phyloP scores from a whole-genome alignment of 2,329 filamentous ascomycete genomes.

The Talaromyces sp. region DNA sequence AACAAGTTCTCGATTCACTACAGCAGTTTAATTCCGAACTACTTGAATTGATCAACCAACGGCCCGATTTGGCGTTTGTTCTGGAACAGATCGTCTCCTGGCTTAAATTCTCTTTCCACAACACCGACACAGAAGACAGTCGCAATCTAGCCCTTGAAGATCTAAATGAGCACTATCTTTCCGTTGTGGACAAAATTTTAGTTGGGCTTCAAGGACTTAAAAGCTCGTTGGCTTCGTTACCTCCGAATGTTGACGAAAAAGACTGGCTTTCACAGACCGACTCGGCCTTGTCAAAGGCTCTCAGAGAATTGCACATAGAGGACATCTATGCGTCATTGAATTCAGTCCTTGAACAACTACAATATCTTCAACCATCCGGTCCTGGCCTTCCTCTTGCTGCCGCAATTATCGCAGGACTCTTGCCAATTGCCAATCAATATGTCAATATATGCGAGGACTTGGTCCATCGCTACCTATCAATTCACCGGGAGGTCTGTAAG shows the following conservation, averaged over 20 bases:
- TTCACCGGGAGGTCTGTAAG: conserved; percentile 69
- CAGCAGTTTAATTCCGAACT: conserved; percentile 38
- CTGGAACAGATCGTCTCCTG: conserved; percentile 64
- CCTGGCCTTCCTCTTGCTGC: conserved; percentile 44
- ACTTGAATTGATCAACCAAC: conserved; percentile 36
- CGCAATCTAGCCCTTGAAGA: conserved; percentile 29
- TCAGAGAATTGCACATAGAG: conserved; percentile 57
- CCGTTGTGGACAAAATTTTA: conserved; percentile 68
- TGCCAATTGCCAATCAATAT: conserved; percentile 75
- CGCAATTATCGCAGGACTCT: conserved; percentile 56
- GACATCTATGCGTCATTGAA: conserved; percentile 50
- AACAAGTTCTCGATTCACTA: conserved; percentile 26
- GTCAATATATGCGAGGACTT: conserved; percentile 55
- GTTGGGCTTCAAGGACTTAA: conserved; percentile 72
- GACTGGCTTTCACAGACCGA: conserved; percentile 60
- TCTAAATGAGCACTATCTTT: conserved; percentile 58
- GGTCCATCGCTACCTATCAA: conserved; percentile 54
- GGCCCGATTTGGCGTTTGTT: conserved; percentile 61
- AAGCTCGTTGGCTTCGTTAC: conserved; percentile 51
- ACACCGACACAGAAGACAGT: conserved; percentile 13
- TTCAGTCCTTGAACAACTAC: conserved; percentile 43
- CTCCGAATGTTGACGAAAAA: conserved; percentile 56
- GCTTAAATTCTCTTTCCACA: conserved; percentile 40
- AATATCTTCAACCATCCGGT: conserved; percentile 39
- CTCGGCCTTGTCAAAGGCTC: conserved; percentile 48